Evolutionary conservation across 129 eudicot species (phyloP), one percentile per base, ranked within the genome.

Genomic region (Deinandra increscens): DNA sequence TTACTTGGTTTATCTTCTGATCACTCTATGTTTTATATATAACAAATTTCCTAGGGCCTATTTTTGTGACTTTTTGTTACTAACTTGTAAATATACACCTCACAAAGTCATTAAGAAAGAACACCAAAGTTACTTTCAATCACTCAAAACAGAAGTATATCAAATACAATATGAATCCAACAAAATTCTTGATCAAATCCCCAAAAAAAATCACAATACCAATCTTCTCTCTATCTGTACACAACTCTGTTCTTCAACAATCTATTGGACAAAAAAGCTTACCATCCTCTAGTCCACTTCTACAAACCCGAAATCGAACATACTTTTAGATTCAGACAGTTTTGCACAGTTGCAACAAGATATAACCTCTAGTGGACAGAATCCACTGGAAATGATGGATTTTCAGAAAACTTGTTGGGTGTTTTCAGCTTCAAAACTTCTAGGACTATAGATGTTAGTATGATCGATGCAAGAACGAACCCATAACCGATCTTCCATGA

Each of bases 401-500:
- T 79, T 53, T 53, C 31, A 73, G 81, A 63, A 58, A 83, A 46
- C 34, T 75, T 82, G 46, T 62, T 80, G 15, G 81, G 87, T 78
- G 80, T 81, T 53, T 81, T 71, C 77, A 81, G 74, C 43, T 78
- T 76, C 55, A 84, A 75, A n/a, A 86, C 80, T 79, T 93, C 96
- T 11, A 93, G 78, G 34, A 87, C 78, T 19, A 87, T 54, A 12
- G 87, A 81, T 0, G 81, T 43, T 62, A 83, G 71, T 62, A 93
- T 71, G 22, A 66, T 14, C 2, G 79, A 36, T 33, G 85, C 90
- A 19, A 93, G 83, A 64, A 93, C 73, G 66, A 93, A 83, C 5
- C 98, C 98, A 51, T 89, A 89, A 23, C 92, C 97, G 18, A 86
- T 85, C 72, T 83, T 89, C 98, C 98, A 93, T 55, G 80, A 81